Evolutionary conservation across 192 early-diverging fungal genomes (phyloP), one percentile per base, ranked within the genome.

Genomic region (Linnemannia exigua): DNA sequence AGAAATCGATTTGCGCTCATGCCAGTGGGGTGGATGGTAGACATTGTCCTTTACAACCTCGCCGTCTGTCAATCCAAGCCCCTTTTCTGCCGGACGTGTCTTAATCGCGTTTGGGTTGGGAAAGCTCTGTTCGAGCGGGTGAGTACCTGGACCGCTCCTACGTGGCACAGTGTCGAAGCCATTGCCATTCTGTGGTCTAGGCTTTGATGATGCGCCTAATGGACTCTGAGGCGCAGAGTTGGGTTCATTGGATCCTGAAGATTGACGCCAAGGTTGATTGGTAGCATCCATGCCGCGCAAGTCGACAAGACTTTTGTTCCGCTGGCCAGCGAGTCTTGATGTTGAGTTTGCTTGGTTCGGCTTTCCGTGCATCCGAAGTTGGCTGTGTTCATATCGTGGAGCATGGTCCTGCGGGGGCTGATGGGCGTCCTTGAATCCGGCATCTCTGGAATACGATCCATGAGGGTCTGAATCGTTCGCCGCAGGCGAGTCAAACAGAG

Each of bases 241-340:
- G 6, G 41, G 41, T 25, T 72, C 41, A 25, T 44, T 37, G 14
- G 51, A 74, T 50, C 72, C 72, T 35, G 31, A 25, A 11, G 73
- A 44, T 46, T 86, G 84, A 16, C 84, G 84, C 84, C 84, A 86
- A 11, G 84, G 66, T 14, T 77, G 84, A 17, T 67, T 79, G 16
- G 77, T 80, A 7, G 70, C 74, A 58, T 80, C 78, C n/a, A 76
- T 33, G 12, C 41, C 78, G 12, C 78, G 74, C 15, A 86, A 48
- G n/a, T 86, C 84, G 7, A 80, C 54, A 22, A 86, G 70, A 73
- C 84, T 86, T 74, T 80, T 86, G 48, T 86, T 86, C 35, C 84
- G 84, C 37, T 86, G 84, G 5, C 84, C 63, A 41, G 78, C 67
- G 20, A 86, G 75, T 36, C 61, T 17, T 12, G 79, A 86, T 1